Base-by-base conservation (phyloP, 345 rosid species). In the Capsella bursapastoris region DNA sequence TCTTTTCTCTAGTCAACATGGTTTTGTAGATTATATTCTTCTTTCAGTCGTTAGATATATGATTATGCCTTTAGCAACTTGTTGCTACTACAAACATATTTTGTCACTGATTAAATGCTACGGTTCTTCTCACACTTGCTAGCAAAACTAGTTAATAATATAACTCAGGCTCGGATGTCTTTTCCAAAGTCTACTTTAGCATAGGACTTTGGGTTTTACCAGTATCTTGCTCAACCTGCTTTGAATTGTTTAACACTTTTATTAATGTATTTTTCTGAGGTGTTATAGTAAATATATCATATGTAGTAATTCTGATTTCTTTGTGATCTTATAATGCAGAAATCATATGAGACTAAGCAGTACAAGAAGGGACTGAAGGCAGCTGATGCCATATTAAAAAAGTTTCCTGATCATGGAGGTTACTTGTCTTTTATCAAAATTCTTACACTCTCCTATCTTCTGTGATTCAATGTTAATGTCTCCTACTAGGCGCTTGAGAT, bases 381-480 rank as follows among this genome's bases (percentile, higher is more conserved):
- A n/a, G 99, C 99, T 34, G 99, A 96, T 86, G 78, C 97, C 57
- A 96, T 96, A 56, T 78, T 92, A 81, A 92, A 88, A 80, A 96
- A 92, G 85, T 92, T 90, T 88, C 99, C 99, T n/a, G 89, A 89
- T 62, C 99, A 96, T 92, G 99, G 99, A 64, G 99, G 99, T 96
- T 83, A 68, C 72, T 77, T 70, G 31, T 53, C 31, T 62, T 57
- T 57, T 48, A 35, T 61, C 70, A 53, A 15, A 38, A 16, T 13
- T 62, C 38, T 13, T 16, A 16, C 7, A 1, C 28, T 22, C 34
- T 52, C 64, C 35, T 2, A 5, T 44, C 11, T 51, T 31, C 25
- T 59, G 0, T 60, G 27, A 14, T 32, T 52, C 22, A 18, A 38
- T 68, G 48, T 56, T 14, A n/a, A 9, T 29, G 14, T 31, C 47